Base-by-base conservation (phyloP, 1,284 basidiomycete genomes). In the Coniferiporia weirii region DNA sequence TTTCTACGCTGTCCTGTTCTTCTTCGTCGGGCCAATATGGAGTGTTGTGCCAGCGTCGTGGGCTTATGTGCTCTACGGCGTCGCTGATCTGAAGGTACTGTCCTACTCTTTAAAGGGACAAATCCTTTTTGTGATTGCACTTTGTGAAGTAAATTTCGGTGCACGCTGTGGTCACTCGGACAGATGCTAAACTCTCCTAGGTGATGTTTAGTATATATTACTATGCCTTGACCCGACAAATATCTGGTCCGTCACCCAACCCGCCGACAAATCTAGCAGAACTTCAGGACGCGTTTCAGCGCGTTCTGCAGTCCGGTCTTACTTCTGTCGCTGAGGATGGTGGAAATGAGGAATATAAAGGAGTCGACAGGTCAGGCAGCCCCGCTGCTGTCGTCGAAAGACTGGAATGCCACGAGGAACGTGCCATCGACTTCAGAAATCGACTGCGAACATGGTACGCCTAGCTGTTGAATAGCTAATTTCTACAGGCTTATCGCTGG, bases 131-230 rank as follows among this genome's bases (percentile, higher is more conserved):
- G 73, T 68, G 50, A 64, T 82, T 60, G 79, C 84, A 47, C 68
- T 83, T 35, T 79, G 73, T 67, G 89, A 89, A 63, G 68, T 67
- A 61, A 19, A 60, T 49, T 54, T 62, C 63, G 57, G 54, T 27
- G 38, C 46, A 59, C 48, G 51, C 34, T 35, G 22, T n/a, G 50
- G 55, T 38, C 15, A 50, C 32, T 46, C 54, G 22, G n/a, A 44
- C 52, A 56, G 54, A 54, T 32, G 55, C 44, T 52, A 34, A 48
- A 10, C 52, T 45, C 35, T n/a, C 43, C 19, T 68, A 94, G 89
- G 80, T 85, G n/a, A 69, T 85, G 61, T 96, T 95, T 73, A 87
- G 86, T 62, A 68, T 92, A 46, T 86, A 91, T 70, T 81, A 91
- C 67, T 73, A 73, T 61, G 74, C 78, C 61, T 79, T 93, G 43